phyloP scores from a whole-genome alignment of 1,284 basidiomycete species.

The Coniferiporia weirii region DNA sequence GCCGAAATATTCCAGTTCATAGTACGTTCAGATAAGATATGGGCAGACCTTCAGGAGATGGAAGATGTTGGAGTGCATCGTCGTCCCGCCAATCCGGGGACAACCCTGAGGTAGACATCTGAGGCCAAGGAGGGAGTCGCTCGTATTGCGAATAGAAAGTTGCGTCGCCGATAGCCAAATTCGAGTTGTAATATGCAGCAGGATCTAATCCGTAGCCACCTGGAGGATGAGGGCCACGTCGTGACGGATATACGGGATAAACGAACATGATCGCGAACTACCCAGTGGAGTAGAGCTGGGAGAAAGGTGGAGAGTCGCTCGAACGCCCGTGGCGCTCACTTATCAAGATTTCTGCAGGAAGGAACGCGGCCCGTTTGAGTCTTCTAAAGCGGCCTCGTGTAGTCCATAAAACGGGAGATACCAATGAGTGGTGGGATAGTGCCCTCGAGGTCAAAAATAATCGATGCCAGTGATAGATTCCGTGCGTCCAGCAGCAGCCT shows the following conservation, averaged over 20 bases:
- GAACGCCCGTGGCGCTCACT: background rate
- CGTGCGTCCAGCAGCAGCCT: background rate
- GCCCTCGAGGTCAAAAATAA: background rate
- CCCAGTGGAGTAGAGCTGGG: background rate
- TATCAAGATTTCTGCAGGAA: background rate
- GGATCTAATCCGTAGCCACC: background rate
- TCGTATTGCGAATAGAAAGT: background rate
- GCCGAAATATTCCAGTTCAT: background rate
- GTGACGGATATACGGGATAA: background rate
- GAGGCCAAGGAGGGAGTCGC: background rate
- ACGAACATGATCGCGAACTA: background rate
- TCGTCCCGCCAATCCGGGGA: background rate
- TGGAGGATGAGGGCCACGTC: background rate
- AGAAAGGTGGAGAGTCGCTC: background rate
- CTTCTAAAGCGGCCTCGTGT: conserved; percentile 3
- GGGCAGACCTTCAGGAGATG: background rate
- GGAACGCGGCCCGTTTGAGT: background rate
- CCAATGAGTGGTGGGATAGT: background rate
- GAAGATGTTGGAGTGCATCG: background rate
- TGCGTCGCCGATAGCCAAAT: background rate
- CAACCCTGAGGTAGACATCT: no score
- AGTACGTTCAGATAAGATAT: no score
- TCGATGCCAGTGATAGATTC: background rate
- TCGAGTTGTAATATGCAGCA: background rate
- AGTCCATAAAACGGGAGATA: background rate